A percentile compares a stretch with the other conserved stretches of the same genome.
phyloP scores from a whole-genome alignment of 768 basidiomycete species.

The Fibroporia radiculosa region DNA sequence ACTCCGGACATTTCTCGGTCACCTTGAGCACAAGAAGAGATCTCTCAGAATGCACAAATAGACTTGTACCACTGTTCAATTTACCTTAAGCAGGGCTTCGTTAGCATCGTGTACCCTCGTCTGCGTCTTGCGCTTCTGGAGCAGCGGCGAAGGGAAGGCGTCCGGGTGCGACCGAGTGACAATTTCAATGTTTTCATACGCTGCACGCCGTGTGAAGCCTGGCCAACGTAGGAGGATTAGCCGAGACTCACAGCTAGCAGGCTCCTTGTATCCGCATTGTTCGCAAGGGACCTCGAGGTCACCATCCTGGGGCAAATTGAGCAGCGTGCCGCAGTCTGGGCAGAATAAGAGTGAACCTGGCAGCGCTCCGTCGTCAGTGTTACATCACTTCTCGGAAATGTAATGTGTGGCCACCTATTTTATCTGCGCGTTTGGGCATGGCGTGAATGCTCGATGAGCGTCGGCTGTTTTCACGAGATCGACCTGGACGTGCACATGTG shows the following conservation, averaged over 20 bases:
- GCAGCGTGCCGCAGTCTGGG: conserved; percentile 84
- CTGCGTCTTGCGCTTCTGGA: conserved; percentile 85
- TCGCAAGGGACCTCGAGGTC: conserved; percentile 76
- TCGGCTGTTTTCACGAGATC: not conserved
- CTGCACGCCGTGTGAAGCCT: conserved; percentile 29
- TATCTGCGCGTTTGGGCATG: conserved; percentile 31
- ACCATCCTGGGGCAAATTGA: conserved; percentile 71
- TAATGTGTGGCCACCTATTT: conserved; percentile 31
- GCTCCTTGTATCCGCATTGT: conserved; percentile 82
- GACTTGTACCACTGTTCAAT: no score
- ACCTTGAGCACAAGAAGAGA: conserved; percentile 62
- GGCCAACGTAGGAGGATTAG: not conserved
- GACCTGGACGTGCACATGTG: not conserved
- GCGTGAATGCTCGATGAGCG: not conserved
- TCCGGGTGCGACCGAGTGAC: conserved; percentile 88
- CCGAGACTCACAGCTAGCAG: conserved; percentile 69
- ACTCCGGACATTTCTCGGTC: conserved; percentile 83
- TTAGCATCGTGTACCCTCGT: conserved; percentile 70
- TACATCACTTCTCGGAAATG: not conserved
- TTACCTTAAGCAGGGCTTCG: conserved; percentile 57
- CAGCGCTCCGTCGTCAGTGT: not conserved
- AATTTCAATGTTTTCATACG: conserved; percentile 88
- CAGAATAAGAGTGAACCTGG: conserved; percentile 91
- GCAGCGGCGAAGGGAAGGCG: conserved; percentile 85
- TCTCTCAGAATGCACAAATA: no score